Evolutionary conservation across 768 basidiomycete genomes (phyloP), one percentile per base, ranked within the genome.

Genomic region (Multifurca ochricompacta): DNA sequence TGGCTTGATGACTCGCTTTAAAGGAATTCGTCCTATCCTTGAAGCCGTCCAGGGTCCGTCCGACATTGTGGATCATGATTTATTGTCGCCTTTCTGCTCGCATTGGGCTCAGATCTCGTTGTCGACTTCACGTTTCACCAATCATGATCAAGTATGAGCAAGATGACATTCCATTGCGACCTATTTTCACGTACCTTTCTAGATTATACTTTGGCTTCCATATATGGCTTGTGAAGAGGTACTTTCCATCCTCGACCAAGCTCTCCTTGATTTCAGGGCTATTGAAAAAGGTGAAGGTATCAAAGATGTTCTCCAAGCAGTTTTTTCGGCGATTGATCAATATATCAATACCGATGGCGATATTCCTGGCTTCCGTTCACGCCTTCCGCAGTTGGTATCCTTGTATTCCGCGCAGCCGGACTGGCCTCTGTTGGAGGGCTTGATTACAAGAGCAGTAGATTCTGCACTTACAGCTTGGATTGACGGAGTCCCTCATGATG

Each of bases 141-240:
- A 36, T 31, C 46, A 36, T 39, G 6, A 35, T 13, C 48, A 59
- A 25, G 59, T 60, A 51, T 13, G 56, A 44, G 27, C 2, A 34
- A 19, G 14, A 14, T 27, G 21, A 16, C 10, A 16, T 7, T 9
- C 21, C 32, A n/a, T 25, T 8, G 11, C 5, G 16, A 1, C 23
- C 10, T 18, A 23, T 18, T 13, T 6, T 28, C 41, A 23, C 23
- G 21, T 11, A 48, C 46, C 47, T 39, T 46, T n/a, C 45, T 42
- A 64, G 23, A 64, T 68, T 16, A 40, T 50, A 3, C 56, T 76
- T 13, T 90, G 87, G 87, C 69, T 85, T 39, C 72, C 69, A 36
- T 85, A 77, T 61, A 73, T 84, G 60, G 64, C 69, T 5, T 62
- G 67, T 2, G 59, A 68, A 3, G 73, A 74, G 14, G 63, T 81